Evolutionary conservation across 2,329 filamentous ascomycete species (phyloP), one percentile per base, ranked within the genome.

Genomic region (Penicillium sp.): DNA sequence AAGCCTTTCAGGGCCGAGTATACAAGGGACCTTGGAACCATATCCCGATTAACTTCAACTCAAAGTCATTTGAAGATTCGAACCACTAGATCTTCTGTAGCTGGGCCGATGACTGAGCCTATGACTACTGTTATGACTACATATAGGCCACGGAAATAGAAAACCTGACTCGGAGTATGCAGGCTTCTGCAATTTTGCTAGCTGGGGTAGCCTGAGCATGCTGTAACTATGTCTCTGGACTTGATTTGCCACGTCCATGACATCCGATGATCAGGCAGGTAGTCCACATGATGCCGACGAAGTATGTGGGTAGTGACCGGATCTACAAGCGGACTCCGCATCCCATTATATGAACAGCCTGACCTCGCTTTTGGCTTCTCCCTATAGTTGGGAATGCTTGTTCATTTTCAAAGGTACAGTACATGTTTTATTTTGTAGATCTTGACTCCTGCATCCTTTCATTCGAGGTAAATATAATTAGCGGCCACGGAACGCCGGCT

Each of bases 401-500:
- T 27, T 27, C 24, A 27, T 27, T 27, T 27, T 27, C 24, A 5
- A 27, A 27, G 24, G 24, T 27, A 27, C 24, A 27, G 24, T 27
- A 27, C 24, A 27, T 8, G 8, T 27, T 5, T 27, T 27, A 27
- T 27, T 27, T 27, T 5, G 24, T 6, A 27, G 24, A 27, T 27
- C 24, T 8, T 27, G 3, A 27, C 24, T 6, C 24, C 24, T 6
- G 5, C 24, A 6, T 27, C 24, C 24, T 34, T 34, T 34, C 31
- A 14, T 43, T 21, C 42, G 14, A 27, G 11, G 21, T 14, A 8
- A 2, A 29, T 16, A 43, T 13, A n/a, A 53, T 43, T 70, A 82
- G 63, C 77, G 70, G 11, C 86, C 86, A 63, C 79, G 86, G 68
- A 89, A 90, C n/a, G 79, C 78, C 14, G 87, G 86, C 73, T 83